A percentile compares a stretch with the other conserved stretches of the same genome.
Evolutionary conservation across 495 filamentous ascomycete species (phyloP).

Genomic region (Talaromyces ruber): DNA sequence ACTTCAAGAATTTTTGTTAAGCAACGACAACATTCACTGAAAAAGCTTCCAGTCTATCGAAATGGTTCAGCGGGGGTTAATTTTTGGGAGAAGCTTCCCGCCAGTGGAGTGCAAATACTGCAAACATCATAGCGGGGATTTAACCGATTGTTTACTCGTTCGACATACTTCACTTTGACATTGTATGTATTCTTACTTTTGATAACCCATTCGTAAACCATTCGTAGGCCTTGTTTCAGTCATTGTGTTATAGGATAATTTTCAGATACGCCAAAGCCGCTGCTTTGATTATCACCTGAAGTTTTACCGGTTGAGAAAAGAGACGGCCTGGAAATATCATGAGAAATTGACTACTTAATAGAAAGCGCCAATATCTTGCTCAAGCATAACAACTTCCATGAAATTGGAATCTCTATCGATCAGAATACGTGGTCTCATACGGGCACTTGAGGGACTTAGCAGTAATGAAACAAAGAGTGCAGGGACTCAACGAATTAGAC

Average conservation of each 20-base stretch:
- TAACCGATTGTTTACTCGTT: not conserved
- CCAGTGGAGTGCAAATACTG: not conserved
- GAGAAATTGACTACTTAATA: not conserved
- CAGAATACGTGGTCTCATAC: too few species aligned
- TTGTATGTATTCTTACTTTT: not conserved
- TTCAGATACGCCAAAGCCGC: not conserved
- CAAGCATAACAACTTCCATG: not conserved
- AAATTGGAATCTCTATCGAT: not conserved
- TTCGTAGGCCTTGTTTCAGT: not conserved
- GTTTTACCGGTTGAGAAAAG: not conserved
- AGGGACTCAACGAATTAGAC: not conserved
- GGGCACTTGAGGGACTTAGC: too few species aligned
- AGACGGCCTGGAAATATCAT: not conserved
- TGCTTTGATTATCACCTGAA: too few species aligned
- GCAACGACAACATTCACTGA: not conserved
- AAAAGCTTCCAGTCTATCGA: not conserved
- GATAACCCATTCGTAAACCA: too few species aligned
- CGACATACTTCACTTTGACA: not conserved
- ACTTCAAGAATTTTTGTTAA: not conserved
- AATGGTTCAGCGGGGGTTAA: not conserved
- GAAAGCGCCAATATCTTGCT: not conserved
- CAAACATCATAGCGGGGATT: not conserved
- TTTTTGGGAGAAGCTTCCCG: not conserved
- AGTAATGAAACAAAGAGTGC: not conserved
- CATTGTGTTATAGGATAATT: not conserved